Evolutionary conservation across 345 rosid genomes (phyloP).

Genomic region (Camelina sativa): DNA sequence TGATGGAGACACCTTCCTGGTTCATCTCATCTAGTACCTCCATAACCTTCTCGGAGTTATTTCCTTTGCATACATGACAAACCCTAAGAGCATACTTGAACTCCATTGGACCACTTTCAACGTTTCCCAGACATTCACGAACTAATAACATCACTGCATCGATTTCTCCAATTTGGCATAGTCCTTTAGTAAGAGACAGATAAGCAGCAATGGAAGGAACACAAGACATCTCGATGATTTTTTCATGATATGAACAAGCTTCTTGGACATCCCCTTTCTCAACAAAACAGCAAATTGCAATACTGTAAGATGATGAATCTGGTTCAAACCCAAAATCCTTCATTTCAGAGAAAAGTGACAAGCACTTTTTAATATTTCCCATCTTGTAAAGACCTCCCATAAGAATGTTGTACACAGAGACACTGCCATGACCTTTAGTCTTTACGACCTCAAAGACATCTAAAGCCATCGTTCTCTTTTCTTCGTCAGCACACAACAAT

Average conservation of each 20-base stretch:
- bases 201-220: conserved; percentile 76
- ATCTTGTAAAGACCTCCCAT: conserved; percentile 62
- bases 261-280: conserved; percentile 60
- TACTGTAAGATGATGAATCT: conserved; percentile 62
- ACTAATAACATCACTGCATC: conserved; percentile 84
- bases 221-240: conserved; percentile 69
- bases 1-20: conserved; percentile 61
- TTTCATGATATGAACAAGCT: conserved; percentile 75
- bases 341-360: conserved; percentile 65
- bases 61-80: conserved; percentile 63
- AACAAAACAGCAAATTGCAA: conserved; percentile 58
- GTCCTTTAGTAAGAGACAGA: conserved; percentile 67
- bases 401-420: conserved; percentile 62
- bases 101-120: conserved; percentile 71
- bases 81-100: conserved; percentile 72
- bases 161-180: conserved; percentile 79
- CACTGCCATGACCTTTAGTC: conserved; percentile 61
- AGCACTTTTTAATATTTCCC: conserved; percentile 63
- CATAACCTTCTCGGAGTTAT: conserved; percentile 60
- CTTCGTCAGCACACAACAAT: conserved; percentile 55
- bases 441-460: conserved; percentile 66
- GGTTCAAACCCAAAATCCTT: conserved; percentile 53
- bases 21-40: conserved; percentile 80
- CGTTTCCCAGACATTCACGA: conserved; percentile 78
- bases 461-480: conserved; percentile 57